Conservation (phyloP, 495 filamentous ascomycete genomes). For the Viridothelium virens region DNA sequence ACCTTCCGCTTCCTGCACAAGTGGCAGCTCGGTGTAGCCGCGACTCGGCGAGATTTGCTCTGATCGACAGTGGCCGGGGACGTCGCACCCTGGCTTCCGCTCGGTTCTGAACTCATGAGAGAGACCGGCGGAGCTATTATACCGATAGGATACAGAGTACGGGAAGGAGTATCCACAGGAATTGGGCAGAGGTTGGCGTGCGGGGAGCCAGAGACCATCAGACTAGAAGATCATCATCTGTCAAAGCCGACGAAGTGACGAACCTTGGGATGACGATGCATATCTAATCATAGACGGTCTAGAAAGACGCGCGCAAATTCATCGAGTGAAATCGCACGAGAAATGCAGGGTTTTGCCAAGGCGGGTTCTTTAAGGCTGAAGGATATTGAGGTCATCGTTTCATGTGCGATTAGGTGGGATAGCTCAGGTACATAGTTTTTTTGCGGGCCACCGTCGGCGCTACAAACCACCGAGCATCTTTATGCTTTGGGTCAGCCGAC, state of each 20-base stretch:
- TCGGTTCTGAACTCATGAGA: neutral
- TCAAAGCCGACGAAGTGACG: neutral
- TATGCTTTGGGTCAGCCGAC: no score
- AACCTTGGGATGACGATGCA: neutral
- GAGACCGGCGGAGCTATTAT: neutral
- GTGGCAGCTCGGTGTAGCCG: neutral
- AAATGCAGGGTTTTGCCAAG: neutral
- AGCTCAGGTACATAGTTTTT: no score
- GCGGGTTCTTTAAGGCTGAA: neutral
- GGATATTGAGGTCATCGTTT: neutral
- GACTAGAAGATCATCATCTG: neutral
- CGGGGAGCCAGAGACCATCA: no score
- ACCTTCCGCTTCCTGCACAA: constrained; percentile 5
- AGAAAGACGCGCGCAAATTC: no score
- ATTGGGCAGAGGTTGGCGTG: no score
- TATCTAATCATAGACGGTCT: neutral
- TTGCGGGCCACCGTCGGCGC: no score
- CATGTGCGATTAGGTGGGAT: no score
- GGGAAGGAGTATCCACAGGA: no score
- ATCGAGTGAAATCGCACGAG: neutral
- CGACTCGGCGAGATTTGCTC: neutral
- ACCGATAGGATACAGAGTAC: no score
- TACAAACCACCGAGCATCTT: no score
- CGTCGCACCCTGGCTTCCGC: neutral
- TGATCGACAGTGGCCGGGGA: neutral